A percentile compares a stretch with the other conserved stretches of the same genome.
Conservation (phyloP, 2,329 filamentous ascomycete genomes). For the Cladobotryum mycophilum region DNA sequence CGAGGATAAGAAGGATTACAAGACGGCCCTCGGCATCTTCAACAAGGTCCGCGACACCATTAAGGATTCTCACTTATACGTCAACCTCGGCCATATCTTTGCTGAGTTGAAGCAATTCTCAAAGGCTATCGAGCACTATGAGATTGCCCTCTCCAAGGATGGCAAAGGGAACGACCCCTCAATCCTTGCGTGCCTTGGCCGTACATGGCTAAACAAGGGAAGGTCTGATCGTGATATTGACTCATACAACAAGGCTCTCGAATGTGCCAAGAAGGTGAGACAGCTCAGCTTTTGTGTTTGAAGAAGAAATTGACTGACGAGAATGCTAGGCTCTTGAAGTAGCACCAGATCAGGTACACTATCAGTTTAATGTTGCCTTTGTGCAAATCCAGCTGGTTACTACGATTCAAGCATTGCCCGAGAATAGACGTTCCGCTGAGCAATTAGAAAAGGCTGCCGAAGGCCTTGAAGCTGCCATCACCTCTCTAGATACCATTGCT, state of each 20-base stretch:
- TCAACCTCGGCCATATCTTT: slow-evolving; percentile 92
- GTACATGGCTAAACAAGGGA: slow-evolving; percentile 79
- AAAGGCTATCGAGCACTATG: slow-evolving; percentile 92
- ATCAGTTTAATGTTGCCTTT: slow-evolving; percentile 97
- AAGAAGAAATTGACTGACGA: slow-evolving; percentile 2
- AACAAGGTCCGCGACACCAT: slow-evolving; percentile 86
- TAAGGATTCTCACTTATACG: slow-evolving; percentile 78
- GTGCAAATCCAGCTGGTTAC: slow-evolving; percentile 92
- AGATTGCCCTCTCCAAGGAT: slow-evolving; percentile 73
- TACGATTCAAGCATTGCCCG: slow-evolving; percentile 66
- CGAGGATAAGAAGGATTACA: slow-evolving; percentile 88
- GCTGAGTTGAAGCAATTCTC: slow-evolving; percentile 84
- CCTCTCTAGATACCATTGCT: slow-evolving; percentile 59
- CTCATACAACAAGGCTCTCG: slow-evolving; percentile 50
- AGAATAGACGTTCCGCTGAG: slow-evolving; percentile 68
- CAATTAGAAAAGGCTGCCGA: slow-evolving; percentile 75
- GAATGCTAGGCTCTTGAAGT: slow-evolving; percentile 59
- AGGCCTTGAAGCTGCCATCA: slow-evolving; percentile 82
- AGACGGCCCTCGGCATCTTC: slow-evolving; percentile 77
- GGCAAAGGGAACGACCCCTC: slow-evolving; percentile 66
- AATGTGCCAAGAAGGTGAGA: slow-evolving; percentile 56
- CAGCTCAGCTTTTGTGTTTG: slow-evolving; percentile 14
- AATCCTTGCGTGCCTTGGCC: slow-evolving; percentile 78
- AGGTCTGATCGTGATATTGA: slow-evolving; percentile 55
- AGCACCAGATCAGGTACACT: slow-evolving; percentile 78